Conservation (phyloP, 2,329 filamentous ascomycete genomes). For the Hypoxylon rubiginosum region DNA sequence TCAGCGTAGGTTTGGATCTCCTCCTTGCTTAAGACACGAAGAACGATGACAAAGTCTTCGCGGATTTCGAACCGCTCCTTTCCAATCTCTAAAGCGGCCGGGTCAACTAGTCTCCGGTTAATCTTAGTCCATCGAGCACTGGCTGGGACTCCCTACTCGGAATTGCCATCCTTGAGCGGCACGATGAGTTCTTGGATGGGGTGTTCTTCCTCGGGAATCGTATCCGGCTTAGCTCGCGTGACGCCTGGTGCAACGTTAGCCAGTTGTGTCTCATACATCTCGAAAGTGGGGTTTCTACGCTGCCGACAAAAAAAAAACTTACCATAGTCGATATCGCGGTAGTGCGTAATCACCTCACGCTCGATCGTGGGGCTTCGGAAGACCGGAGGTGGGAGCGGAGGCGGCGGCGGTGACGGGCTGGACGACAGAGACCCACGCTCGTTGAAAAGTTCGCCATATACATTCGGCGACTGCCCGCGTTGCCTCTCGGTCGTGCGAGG, state of each 20-base stretch:
- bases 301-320: slow-evolving; percentile 51
- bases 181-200: slow-evolving; percentile 90
- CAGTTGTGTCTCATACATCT: slow-evolving; percentile 5
- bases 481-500: slow-evolving; percentile 82
- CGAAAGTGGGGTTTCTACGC: neutral
- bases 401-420: slow-evolving; percentile 65
- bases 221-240: slow-evolving; percentile 54
- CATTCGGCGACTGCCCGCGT: too few species aligned
- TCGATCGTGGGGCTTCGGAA: slow-evolving; percentile 85
- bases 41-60: slow-evolving; percentile 93
- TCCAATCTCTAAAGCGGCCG: slow-evolving; percentile 85
- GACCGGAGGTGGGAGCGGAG: slow-evolving; percentile 72
- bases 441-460: too few species aligned
- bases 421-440: too few species aligned
- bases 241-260: slow-evolving; percentile 57
- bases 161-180: slow-evolving; percentile 89
- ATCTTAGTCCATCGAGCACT: slow-evolving; percentile 96
- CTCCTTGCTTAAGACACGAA: slow-evolving; percentile 86
- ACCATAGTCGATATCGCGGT: slow-evolving; percentile 90
- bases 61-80: slow-evolving; percentile 92
- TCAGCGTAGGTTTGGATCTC: slow-evolving; percentile 91
- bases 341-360: slow-evolving; percentile 90
- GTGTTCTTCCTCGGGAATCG: slow-evolving; percentile 89
- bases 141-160: slow-evolving; percentile 77
- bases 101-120: slow-evolving; percentile 87